These are phyloP conservation scores for Aspergillus chevalieri DNA, from an alignment of 2,329 filamentous ascomycete species.

Conservation along the genomic window DNA sequence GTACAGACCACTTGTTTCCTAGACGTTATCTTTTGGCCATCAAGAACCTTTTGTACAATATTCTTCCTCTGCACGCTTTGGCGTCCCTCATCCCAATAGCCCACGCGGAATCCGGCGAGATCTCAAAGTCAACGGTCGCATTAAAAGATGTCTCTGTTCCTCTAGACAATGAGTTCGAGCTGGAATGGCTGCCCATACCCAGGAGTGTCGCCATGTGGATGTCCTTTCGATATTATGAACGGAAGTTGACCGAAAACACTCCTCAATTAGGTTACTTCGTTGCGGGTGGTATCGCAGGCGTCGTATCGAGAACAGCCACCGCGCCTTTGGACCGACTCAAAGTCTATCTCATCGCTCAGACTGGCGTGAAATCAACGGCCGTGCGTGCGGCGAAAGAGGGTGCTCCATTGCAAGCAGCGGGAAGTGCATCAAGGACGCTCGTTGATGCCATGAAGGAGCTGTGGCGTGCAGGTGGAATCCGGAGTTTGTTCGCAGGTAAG, in stretches of 20 bases:
- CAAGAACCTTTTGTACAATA: conserved; percentile 30
- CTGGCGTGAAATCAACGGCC: conserved; percentile 54
- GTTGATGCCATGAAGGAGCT: conserved; percentile 67
- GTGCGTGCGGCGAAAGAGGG: conserved; percentile 65
- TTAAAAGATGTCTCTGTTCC: conserved; percentile 24
- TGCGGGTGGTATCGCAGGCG: conserved; percentile 89
- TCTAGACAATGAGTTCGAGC: conserved; percentile 31
- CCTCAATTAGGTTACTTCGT: conserved; percentile 80
- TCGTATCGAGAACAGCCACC: conserved; percentile 89
- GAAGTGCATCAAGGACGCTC: conserved; percentile 63
- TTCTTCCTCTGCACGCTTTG: conserved; percentile 28
- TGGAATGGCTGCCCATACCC: conserved; percentile 39
- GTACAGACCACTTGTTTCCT: conserved; percentile 55
- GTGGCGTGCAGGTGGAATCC: conserved; percentile 77
- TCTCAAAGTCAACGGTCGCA: conserved; percentile 19
- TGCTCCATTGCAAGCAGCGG: conserved; percentile 57
- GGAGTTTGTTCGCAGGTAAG: conserved; percentile 88
- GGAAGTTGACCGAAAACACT: conserved; percentile 42
- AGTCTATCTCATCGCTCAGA: conserved; percentile 94
- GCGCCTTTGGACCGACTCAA: conserved; percentile 95
- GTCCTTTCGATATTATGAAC: conserved; percentile 39
- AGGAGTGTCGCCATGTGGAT: conserved; percentile 39
- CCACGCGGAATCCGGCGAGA: conserved; percentile 25
- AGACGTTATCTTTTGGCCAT: conserved; percentile 28
- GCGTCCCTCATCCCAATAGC: conserved; percentile 27